Evolutionary conservation across 2,329 filamentous ascomycete genomes (phyloP).

Genomic region (Penicillium sp.): DNA sequence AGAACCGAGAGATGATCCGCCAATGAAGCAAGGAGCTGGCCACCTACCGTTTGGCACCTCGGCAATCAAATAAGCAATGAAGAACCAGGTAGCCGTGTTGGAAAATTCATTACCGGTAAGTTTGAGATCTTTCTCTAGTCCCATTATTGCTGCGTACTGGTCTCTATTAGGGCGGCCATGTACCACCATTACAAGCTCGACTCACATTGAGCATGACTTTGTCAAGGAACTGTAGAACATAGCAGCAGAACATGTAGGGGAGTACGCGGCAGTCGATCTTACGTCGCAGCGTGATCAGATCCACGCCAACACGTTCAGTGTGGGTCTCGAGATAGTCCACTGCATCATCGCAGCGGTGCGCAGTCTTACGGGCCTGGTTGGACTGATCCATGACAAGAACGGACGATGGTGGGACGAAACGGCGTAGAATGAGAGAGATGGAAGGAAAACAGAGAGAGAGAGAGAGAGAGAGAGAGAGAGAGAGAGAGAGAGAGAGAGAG

Average conservation of each 20-base stretch:
- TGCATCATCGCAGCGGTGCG: conserved; percentile 19
- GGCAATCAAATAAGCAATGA: conserved; percentile 58
- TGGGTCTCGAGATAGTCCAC: conserved; percentile 23
- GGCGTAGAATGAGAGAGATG: background rate
- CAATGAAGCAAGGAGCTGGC: background rate
- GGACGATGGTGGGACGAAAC: background rate
- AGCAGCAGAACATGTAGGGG: conserved; percentile 34
- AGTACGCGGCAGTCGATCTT: conserved; percentile 34
- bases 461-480: too few relatives aligned
- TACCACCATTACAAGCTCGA: background rate
- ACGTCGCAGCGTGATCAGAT: conserved; percentile 25
- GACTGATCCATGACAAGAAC: conserved; percentile 9
- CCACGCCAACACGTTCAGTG: conserved; percentile 6
- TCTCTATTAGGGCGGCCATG: background rate
- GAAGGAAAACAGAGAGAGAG: too few relatives aligned
- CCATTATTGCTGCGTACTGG: conserved; percentile 64
- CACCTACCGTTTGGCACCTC: conserved; percentile 58
- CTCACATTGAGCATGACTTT: conserved; percentile 34
- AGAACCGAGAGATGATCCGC: background rate
- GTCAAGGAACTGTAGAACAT: conserved; percentile 35
- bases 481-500: too few relatives aligned
- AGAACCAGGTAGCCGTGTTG: conserved; percentile 61
- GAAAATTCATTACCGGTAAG: conserved; percentile 61
- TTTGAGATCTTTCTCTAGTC: conserved; percentile 54
- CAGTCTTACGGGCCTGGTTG: background rate